phyloP scores from a whole-genome alignment of 495 filamentous ascomycete species.

The Glonium stellatum region DNA sequence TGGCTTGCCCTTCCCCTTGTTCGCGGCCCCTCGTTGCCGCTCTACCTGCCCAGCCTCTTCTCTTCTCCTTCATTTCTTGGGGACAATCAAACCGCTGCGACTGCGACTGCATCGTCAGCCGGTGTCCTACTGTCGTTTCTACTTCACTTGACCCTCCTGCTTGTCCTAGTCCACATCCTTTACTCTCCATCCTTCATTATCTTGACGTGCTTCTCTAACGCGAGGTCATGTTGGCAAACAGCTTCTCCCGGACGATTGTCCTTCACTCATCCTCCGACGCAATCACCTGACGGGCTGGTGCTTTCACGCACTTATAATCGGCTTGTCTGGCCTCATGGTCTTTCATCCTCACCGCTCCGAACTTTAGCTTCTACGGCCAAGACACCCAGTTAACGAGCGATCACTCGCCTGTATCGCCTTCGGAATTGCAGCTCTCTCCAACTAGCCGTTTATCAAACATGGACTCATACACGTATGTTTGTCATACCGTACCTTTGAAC shows the following conservation, averaged over 20 bases:
- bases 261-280: constrained; percentile 12
- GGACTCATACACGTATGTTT: constrained; percentile 29
- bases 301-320: constrained; percentile 3
- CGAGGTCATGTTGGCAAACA: constrained; percentile 33
- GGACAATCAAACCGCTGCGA: constrained; percentile 10
- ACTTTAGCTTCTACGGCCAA: not conserved
- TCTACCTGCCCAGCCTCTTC: constrained; percentile 17
- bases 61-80: constrained; percentile 20
- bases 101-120: constrained; percentile 20
- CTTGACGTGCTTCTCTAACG: constrained; percentile 29
- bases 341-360: not conserved
- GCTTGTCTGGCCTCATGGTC: constrained; percentile 11
- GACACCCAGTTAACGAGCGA: not conserved
- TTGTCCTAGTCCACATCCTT: constrained; percentile 13
- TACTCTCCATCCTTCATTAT: constrained; percentile 10
- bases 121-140: constrained; percentile 15
- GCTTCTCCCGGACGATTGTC: constrained; percentile 26
- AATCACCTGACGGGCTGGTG: constrained; percentile 10
- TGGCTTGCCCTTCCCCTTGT: constrained; percentile 17
- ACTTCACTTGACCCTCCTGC: constrained; percentile 1
- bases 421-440: not conserved
- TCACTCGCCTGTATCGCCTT: not conserved
- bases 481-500: not conserved
- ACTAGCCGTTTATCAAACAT: constrained; percentile 5
- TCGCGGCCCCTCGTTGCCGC: constrained; percentile 23